phyloP scores from a whole-genome alignment of 805 yeast genomes.

The Starmera caribaea region DNA sequence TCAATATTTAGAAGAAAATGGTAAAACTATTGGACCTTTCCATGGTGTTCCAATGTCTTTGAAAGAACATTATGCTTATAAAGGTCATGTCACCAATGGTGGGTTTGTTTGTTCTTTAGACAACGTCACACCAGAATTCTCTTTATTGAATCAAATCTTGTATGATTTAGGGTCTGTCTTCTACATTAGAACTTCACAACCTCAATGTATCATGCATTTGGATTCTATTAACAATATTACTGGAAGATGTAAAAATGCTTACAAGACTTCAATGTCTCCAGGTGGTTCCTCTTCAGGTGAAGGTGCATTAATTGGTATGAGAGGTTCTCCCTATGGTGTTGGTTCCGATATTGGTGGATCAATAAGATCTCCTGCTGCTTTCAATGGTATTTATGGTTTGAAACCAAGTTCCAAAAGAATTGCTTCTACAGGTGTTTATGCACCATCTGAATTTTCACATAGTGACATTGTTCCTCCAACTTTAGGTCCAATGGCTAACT shows the following conservation, averaged over 20 bases:
- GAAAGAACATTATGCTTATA: constrained; percentile 53
- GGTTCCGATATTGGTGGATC: constrained; percentile 73
- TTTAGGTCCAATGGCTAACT: constrained; percentile 58
- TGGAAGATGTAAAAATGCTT: constrained; percentile 51
- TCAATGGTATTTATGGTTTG: constrained; percentile 50
- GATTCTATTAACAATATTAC: constrained; percentile 52
- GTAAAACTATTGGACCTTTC: constrained; percentile 52
- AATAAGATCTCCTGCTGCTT: constrained; percentile 60
- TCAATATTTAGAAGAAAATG: constrained; percentile 35
- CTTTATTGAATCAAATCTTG: constrained; percentile 34
- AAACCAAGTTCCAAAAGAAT: constrained; percentile 53
- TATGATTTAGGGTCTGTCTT: constrained; percentile 36
- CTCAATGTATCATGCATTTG: constrained; percentile 62
- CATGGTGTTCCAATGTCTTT: constrained; percentile 64
- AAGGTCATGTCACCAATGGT: constrained; percentile 47
- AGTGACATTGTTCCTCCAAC: constrained; percentile 53
- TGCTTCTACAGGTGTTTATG: constrained; percentile 18
- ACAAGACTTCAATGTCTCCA: constrained; percentile 45
- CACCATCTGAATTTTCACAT: constrained; percentile 14
- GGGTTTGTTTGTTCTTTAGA: constrained; percentile 46
- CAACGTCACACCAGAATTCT: constrained; percentile 35
- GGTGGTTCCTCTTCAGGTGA: constrained; percentile 77
- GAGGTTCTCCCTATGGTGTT: constrained; percentile 52
- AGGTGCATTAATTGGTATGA: constrained; percentile 50
- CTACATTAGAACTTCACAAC: constrained; percentile 58